Evolutionary conservation across 306 rosid genomes (phyloP).

Genomic region (Adenanthera pavonina): DNA sequence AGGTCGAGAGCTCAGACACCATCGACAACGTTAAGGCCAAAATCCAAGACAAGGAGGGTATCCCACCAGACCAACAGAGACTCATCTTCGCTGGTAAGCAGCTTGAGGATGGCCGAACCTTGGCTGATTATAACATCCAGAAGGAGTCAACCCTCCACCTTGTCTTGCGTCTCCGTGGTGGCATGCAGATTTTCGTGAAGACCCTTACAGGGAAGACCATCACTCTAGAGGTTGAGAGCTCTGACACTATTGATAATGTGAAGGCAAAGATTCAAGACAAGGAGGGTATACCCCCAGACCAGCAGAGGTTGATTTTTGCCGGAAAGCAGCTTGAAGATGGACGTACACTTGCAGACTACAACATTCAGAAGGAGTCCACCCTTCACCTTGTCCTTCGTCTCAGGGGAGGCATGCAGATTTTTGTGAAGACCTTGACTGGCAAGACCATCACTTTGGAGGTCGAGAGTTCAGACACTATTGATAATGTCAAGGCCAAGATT

Average conservation of each 20-base stretch:
- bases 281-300: constrained; percentile 73
- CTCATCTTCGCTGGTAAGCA: constrained; percentile 74
- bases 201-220: constrained; percentile 71
- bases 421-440: constrained; percentile 55
- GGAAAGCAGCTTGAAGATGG: constrained; percentile 75
- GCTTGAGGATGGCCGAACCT: constrained; percentile 63
- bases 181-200: constrained; percentile 74
- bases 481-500: constrained; percentile 46
- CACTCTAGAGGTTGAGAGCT: constrained; percentile 73
- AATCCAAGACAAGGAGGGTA: constrained; percentile 78
- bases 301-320: constrained; percentile 73
- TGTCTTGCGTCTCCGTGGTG: constrained; percentile 66
- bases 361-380: constrained; percentile 74
- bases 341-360: constrained; percentile 65
- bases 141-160: constrained; percentile 73
- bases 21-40: constrained; percentile 75
- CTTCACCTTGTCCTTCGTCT: constrained; percentile 74
- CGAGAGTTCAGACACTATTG: constrained; percentile 52
- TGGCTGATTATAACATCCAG: constrained; percentile 74
- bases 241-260: constrained; percentile 67
- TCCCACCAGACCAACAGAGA: constrained; percentile 79
- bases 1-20: constrained; percentile 67
- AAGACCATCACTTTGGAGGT: constrained; percentile 55
- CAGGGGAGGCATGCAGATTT: constrained; percentile 65
- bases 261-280: constrained; percentile 72